A percentile compares a stretch with the other conserved stretches of the same genome.
phyloP scores from a whole-genome alignment of 768 basidiomycete species.

The Rhodotorula babjevae region DNA sequence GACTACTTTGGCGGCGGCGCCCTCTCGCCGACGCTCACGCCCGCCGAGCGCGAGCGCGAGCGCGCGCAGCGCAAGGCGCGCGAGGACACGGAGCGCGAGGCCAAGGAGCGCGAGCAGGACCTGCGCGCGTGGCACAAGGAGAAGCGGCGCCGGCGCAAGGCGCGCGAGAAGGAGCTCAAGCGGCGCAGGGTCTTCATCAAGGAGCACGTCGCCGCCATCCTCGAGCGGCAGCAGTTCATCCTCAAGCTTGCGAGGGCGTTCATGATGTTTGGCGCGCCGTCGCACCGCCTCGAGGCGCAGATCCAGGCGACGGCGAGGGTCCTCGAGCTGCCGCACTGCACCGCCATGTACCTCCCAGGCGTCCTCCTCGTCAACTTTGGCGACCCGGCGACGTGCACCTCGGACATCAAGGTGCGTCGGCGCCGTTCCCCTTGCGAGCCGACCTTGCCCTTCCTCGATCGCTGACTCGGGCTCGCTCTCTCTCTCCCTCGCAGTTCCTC shows the following conservation, averaged over 20 bases:
- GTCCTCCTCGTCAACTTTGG: slow-evolving; percentile 75
- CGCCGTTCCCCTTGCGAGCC: neutral
- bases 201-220: slow-evolving; percentile 53
- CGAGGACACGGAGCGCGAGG: slow-evolving; percentile 44
- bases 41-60: slow-evolving; percentile 18
- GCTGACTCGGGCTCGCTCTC: neutral
- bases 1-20: slow-evolving; percentile 15
- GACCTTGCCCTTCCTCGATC: no score
- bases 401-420: slow-evolving; percentile 57
- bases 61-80: slow-evolving; percentile 34
- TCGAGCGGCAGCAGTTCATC: slow-evolving; percentile 52
- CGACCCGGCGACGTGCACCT: slow-evolving; percentile 72
- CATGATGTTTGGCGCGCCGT: slow-evolving; percentile 52
- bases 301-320: slow-evolving; percentile 53
- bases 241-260: slow-evolving; percentile 52
- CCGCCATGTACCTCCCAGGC: slow-evolving; percentile 50
- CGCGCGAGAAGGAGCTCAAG: slow-evolving; percentile 54
- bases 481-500: slow-evolving; percentile 26
- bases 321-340: slow-evolving; percentile 49
- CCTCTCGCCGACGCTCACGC: neutral
- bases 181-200: slow-evolving; percentile 68
- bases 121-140: slow-evolving; percentile 43
- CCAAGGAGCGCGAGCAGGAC: slow-evolving; percentile 20
- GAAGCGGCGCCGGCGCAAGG: slow-evolving; percentile 49
- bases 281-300: slow-evolving; percentile 53